These are phyloP conservation scores for Aspergillus ellipticus DNA, from an alignment of 495 filamentous ascomycete species.

Conservation along the genomic window DNA sequence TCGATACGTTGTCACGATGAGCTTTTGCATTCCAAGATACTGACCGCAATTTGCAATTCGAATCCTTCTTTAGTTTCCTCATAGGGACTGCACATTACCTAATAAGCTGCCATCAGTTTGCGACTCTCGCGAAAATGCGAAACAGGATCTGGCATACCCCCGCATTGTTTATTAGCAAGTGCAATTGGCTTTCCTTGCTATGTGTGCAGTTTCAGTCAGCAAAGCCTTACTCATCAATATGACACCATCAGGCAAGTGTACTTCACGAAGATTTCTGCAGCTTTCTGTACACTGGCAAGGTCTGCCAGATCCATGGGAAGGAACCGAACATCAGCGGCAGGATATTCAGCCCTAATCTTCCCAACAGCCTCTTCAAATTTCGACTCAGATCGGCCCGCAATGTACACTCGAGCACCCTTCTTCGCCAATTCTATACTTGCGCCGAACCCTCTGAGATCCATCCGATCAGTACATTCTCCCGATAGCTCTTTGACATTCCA, in stretches of 20 bases:
- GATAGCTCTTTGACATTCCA: background rate
- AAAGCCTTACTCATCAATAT: background rate
- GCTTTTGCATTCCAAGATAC: background rate
- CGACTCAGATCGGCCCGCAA: background rate
- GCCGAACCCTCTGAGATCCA: constrained; percentile 2
- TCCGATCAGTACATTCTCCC: background rate
- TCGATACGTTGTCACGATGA: background rate
- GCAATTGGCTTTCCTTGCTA: background rate
- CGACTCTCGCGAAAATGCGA: too few species aligned
- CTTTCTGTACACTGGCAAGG: background rate
- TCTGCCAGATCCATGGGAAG: background rate
- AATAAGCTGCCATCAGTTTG: too few species aligned
- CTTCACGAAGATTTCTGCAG: background rate
- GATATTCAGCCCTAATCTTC: background rate
- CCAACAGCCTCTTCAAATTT: background rate
- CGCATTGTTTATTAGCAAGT: constrained; percentile 3
- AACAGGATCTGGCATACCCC: background rate
- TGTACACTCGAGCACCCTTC: constrained; percentile 1
- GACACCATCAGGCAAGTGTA: background rate
- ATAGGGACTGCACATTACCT: constrained; percentile 6
- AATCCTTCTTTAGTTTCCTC: constrained; percentile 4
- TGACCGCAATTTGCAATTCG: constrained; percentile 6
- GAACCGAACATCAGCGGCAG: constrained; percentile 1
- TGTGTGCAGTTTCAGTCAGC: background rate
- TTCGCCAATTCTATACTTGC: background rate